Base-by-base conservation (phyloP, 495 filamentous ascomycete species). In the Aspergillus cavernicola region DNA sequence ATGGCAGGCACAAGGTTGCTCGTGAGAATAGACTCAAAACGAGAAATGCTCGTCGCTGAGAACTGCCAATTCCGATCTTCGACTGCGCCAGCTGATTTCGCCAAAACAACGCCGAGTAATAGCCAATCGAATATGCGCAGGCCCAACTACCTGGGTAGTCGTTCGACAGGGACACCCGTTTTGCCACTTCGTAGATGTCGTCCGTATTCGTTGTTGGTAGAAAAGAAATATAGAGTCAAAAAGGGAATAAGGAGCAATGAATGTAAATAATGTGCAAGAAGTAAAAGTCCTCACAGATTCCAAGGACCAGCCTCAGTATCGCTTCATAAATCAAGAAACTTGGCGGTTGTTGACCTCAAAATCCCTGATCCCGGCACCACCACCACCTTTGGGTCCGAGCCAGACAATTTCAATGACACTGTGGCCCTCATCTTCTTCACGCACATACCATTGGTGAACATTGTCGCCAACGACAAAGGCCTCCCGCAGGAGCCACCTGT, bases 381-480 rank as follows among this genome's bases (percentile, higher is more conserved):
- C 68, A 50, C 70, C 69, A 46, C 67, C 70, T 66, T 74, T 68
- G 52, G 70, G 69, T 39, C 74, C 72, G 47, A 77, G 73, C 74
- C 74, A 77, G 31, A 77, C 74, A 45, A 77, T 66, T 50, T 77
- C 74, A 44, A 77, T 77, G 40, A 76, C 63, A 41, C 70, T 76
- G 63, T 74, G 71, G 50, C 70, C 69, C 29, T 71, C 66, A 55
- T 71, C 70, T 58, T 75, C 70, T 50, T 77, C 74, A 36, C 72
- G 69, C 37, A 71, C 65, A 49, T 77, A 77, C 58, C 73, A 69
- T 48, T 76, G 74, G 59, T 77, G 73, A 2, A 77, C 73, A 37
- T 76, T 76, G 38, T 73, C 68, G 44, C 72, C 72, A 49, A 75
- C 69, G 15, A 74, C 64, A 31, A 60, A 70, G 7, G 72, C 69